Evolutionary conservation across 2,329 filamentous ascomycete genomes (phyloP), one percentile per base, ranked within the genome.

Genomic region (Trichoderma pleuroti): DNA sequence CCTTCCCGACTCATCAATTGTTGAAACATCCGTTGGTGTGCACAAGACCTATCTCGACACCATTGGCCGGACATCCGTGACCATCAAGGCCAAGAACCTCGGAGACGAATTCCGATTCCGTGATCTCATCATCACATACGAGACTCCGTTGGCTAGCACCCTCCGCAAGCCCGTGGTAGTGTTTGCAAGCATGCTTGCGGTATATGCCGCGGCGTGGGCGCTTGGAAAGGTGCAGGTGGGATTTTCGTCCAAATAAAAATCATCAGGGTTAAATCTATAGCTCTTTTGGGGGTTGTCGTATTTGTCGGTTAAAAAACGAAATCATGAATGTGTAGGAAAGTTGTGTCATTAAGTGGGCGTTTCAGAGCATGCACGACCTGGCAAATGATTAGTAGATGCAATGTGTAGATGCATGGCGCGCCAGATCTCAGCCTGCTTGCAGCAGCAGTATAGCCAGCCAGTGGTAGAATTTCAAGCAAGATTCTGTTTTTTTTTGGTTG

Each of bases 11-110:
- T 84, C 84, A 7, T 84, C 87, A 49, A 85, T 96, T 70, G 84
- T 89, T 62, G 85, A 86, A 62, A 87, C 88, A 30, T 80, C 80
- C 2, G 79, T 89, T 21, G 88, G 86, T 73, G 82, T 91, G n/a
- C 89, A 96, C 83, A 91, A 90, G 81, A 98, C 94, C 0, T 99
- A 94, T 82, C 92, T 99, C 83, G 96, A 99, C 81, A 98, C 96
- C 0, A 77, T 95, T 36, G 96, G 96, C 72, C 92, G 96, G 73
- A 97, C 95, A 0, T 88, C 91, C 0, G 86, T 99, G 72, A 91
- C 87, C 64, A 86, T 99, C 77, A 92, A 91, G 72, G 93, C 93
- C 9, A 86, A 90, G 75, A 98, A 98, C 80, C 84, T 98, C 66
- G 93, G 97, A 1, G 96, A 99, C 76, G 96, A 98, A 75, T 89